phyloP scores from a whole-genome alignment of 495 filamentous ascomycete genomes.

The Terfezia boudieri region DNA sequence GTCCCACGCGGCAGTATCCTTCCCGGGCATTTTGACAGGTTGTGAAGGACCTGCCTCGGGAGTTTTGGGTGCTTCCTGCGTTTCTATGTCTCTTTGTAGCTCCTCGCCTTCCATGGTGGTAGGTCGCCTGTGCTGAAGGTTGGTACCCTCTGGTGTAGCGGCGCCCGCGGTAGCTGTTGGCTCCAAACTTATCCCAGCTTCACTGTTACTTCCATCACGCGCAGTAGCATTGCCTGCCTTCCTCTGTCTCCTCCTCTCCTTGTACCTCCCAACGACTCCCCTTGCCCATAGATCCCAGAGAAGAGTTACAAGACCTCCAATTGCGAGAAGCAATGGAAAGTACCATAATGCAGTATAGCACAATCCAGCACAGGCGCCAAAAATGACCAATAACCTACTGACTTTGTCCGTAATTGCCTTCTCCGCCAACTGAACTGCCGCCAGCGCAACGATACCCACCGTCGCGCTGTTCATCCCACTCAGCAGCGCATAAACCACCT shows the following conservation, averaged over 20 bases:
- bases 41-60: not conserved
- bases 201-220: not conserved
- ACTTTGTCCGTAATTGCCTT: slow-evolving; percentile 56
- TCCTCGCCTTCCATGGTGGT: not conserved
- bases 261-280: slow-evolving; percentile 15
- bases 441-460: slow-evolving; percentile 59
- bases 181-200: not conserved
- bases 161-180: not conserved
- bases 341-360: slow-evolving; percentile 67
- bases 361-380: slow-evolving; percentile 46
- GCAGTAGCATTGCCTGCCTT: slow-evolving; percentile 1
- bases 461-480: slow-evolving; percentile 60
- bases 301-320: slow-evolving; percentile 31
- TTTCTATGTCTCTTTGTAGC: not conserved
- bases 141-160: not conserved
- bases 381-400: slow-evolving; percentile 43
- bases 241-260: slow-evolving; percentile 1
- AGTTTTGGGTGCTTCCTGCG: not conserved
- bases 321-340: slow-evolving; percentile 48
- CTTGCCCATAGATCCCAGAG: slow-evolving; percentile 38
- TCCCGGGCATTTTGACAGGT: not conserved
- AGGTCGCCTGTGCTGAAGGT: not conserved
- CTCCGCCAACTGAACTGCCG: slow-evolving; percentile 48
- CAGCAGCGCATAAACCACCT: slow-evolving; percentile 47
- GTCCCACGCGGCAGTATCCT: not conserved